phyloP scores from a whole-genome alignment of 106 monocot species.

The Narthecium ossifragum region DNA sequence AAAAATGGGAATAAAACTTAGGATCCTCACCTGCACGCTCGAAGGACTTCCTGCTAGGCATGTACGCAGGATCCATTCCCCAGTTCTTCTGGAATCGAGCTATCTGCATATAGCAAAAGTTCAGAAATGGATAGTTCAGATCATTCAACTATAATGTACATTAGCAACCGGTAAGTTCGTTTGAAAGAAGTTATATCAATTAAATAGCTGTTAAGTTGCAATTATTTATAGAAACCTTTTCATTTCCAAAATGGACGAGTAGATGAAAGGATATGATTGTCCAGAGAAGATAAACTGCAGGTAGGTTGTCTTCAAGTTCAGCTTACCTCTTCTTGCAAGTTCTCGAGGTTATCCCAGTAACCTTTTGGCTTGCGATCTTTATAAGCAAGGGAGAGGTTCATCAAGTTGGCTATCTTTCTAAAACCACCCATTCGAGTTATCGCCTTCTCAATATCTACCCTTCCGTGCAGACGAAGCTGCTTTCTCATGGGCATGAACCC shows the following conservation, averaged over 20 bases:
- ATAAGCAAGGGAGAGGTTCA: conserved; percentile 88
- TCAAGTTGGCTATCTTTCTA: conserved; percentile 65
- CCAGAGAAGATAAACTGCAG: not conserved
- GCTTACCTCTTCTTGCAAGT: conserved; percentile 86
- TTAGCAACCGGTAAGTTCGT: no score
- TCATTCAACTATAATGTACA: no score
- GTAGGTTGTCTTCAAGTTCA: not conserved
- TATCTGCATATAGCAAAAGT: no score
- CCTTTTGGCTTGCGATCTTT: conserved; percentile 93
- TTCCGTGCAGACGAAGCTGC: conserved; percentile 79
- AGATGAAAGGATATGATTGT: not conserved
- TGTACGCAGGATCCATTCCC: conserved; percentile 93
- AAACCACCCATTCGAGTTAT: conserved; percentile 91
- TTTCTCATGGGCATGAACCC: conserved; percentile 99
- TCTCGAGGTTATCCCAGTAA: conserved; percentile 95
- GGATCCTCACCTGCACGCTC: conserved; percentile 89
- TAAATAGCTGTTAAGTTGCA: no score
- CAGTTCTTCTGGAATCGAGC: conserved; percentile 73
- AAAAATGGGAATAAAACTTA: no score
- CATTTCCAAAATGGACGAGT: no score
- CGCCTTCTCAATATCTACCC: conserved; percentile 97
- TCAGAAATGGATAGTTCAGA: no score
- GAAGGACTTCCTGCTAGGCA: conserved; percentile 96
- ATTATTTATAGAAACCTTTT: no score
- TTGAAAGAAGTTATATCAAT: no score